These are phyloP conservation scores for Globisporangium emineosum DNA, from an alignment of 352 stramenopile genomes.

Conservation along the genomic window DNA sequence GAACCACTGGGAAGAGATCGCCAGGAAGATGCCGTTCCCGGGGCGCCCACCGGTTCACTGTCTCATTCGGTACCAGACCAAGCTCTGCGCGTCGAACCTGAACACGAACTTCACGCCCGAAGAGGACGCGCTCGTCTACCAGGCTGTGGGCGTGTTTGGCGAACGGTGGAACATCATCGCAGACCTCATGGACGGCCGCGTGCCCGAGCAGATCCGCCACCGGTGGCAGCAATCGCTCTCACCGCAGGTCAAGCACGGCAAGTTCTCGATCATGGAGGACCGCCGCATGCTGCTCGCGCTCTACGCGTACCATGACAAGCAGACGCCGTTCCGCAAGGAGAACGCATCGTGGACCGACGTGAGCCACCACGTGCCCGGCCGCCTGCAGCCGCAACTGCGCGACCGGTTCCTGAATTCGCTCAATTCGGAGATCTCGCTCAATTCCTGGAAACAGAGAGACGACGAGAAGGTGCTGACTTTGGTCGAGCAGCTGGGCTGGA, in stretches of 20 bases:
- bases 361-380: slow-evolving; percentile 53
- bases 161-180: slow-evolving; percentile 80
- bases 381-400: slow-evolving; percentile 47
- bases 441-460: slow-evolving; percentile 50
- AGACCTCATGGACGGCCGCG: slow-evolving; percentile 66
- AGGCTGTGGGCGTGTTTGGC: slow-evolving; percentile 63
- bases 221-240: slow-evolving; percentile 69
- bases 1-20: slow-evolving; percentile 53
- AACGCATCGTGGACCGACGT: slow-evolving; percentile 60
- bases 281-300: slow-evolving; percentile 58
- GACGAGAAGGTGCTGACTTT: slow-evolving; percentile 37
- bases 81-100: slow-evolving; percentile 40
- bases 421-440: slow-evolving; percentile 62
- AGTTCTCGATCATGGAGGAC: slow-evolving; percentile 74
- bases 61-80: slow-evolving; percentile 53
- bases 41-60: slow-evolving; percentile 53
- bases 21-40: slow-evolving; percentile 36
- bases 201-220: slow-evolving; percentile 73
- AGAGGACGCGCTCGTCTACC: slow-evolving; percentile 46
- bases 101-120: slow-evolving; percentile 42
- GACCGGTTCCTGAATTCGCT: slow-evolving; percentile 70
- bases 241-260: slow-evolving; percentile 59
- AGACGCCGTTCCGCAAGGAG: slow-evolving; percentile 43
- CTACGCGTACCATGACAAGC: slow-evolving; percentile 43
- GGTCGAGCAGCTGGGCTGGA: slow-evolving; percentile 37